Evolutionary conservation across 2,329 filamentous ascomycete genomes (phyloP).

Genomic region (Dactylonectria macrodidyma): DNA sequence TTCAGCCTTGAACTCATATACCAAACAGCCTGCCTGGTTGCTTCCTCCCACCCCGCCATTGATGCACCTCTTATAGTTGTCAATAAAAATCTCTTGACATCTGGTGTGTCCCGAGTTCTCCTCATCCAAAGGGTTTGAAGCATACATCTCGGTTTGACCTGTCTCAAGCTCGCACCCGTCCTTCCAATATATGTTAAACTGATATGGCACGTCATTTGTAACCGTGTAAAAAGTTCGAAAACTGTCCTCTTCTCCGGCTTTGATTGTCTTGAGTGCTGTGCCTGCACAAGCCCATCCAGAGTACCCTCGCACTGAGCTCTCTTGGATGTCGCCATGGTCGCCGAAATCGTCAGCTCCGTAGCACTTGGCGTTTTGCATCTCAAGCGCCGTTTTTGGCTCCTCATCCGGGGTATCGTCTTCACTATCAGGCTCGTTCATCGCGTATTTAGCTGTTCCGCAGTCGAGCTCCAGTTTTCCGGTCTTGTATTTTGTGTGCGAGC

Average conservation of each 20-base stretch:
- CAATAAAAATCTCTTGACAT: neutral
- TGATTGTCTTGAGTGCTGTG: neutral
- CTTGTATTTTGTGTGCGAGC: neutral
- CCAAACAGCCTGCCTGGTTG: neutral
- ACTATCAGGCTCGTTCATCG: neutral
- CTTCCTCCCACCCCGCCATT: constrained; percentile 5
- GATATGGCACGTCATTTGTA: neutral
- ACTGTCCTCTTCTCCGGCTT: neutral
- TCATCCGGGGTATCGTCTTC: neutral
- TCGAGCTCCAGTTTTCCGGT: neutral
- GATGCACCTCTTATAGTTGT: constrained; percentile 9
- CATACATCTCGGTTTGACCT: constrained; percentile 8
- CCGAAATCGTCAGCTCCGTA: constrained; percentile 8
- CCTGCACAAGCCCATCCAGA: neutral
- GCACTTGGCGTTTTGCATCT: neutral
- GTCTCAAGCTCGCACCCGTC: constrained; percentile 11
- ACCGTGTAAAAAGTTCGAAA: neutral
- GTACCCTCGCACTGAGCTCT: neutral
- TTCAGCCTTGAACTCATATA: constrained; percentile 11
- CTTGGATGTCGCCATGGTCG: constrained; percentile 6
- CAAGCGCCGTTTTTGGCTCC: neutral
- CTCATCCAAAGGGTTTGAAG: neutral
- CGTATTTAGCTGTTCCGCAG: constrained; percentile 1
- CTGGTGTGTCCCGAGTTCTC: neutral
- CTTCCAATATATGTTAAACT: constrained; percentile 18